These are phyloP conservation scores for Mycena metata DNA, from an alignment of 768 basidiomycete genomes.

Conservation along the genomic window DNA sequence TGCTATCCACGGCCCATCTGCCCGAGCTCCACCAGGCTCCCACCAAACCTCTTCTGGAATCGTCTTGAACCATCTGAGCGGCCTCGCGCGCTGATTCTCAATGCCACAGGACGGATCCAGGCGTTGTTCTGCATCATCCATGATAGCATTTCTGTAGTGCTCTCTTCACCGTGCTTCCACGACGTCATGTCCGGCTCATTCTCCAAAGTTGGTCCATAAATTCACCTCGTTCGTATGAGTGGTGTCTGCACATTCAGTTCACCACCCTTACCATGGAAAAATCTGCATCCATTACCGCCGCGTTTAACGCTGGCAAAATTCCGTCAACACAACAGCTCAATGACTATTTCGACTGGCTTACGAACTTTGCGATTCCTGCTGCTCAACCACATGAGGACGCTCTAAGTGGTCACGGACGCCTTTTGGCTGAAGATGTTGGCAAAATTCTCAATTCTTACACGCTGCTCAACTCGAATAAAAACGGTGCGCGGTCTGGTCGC, in stretches of 20 bases:
- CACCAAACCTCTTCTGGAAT: too few species aligned
- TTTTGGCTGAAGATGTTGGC: conserved; percentile 52
- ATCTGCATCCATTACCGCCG: conserved; percentile 59
- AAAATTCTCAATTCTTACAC: conserved; percentile 61
- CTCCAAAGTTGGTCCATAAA: neutral
- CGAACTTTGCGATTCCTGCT: conserved; percentile 50
- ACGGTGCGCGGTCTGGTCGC: conserved; percentile 46
- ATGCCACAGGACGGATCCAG: too few species aligned
- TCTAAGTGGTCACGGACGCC: conserved; percentile 55
- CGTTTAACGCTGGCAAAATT: conserved; percentile 65
- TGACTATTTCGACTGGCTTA: conserved; percentile 53
- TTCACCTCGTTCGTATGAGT: too few species aligned
- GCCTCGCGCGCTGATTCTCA: too few species aligned
- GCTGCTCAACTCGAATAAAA: conserved; percentile 56
- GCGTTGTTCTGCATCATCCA: conserved; percentile 4
- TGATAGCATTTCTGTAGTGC: neutral
- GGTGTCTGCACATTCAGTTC: too few species aligned
- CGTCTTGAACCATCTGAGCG: too few species aligned
- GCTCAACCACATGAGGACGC: conserved; percentile 46
- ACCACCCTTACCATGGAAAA: conserved; percentile 54
- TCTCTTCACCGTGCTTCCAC: neutral
- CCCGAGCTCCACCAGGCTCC: too few species aligned
- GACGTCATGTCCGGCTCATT: conserved; percentile 15
- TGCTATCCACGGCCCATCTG: too few species aligned
- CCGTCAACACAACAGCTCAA: conserved; percentile 60